Percentiles rank a stretch among this genome's conserved stretches.
Evolutionary conservation across 2,329 filamentous ascomycete genomes (phyloP).

Genomic region (Penicillium sp.): DNA sequence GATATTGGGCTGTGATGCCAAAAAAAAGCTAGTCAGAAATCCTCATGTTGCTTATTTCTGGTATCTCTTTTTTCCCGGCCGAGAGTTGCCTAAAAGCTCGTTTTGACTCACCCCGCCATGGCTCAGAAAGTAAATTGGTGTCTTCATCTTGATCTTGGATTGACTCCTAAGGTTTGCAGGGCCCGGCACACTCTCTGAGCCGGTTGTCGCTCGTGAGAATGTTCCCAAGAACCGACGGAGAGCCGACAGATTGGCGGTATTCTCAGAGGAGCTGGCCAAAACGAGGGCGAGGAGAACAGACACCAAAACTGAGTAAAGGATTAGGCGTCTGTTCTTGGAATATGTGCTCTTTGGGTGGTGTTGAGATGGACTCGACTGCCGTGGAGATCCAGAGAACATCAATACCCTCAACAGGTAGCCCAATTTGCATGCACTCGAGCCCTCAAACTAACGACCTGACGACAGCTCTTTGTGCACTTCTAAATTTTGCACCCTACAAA

Average conservation of each 20-base stretch:
- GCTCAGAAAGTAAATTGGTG: conserved; percentile 50
- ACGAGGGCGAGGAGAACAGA: conserved; percentile 17
- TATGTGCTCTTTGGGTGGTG: conserved; percentile 1
- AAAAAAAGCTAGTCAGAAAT: too few relatives aligned
- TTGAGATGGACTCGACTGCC: conserved; percentile 1
- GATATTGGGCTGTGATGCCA: conserved; percentile 47
- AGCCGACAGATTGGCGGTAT: conserved; percentile 25
- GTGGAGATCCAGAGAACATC: conserved; percentile 20
- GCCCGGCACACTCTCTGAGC: conserved; percentile 2
- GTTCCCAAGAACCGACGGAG: conserved; percentile 22
- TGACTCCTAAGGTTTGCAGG: neutral
- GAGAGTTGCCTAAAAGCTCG: conserved; percentile 2
- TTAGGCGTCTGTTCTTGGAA: conserved; percentile 6
- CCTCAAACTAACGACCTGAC: too few relatives aligned
- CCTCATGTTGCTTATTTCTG: too few relatives aligned
- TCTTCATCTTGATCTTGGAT: conserved; percentile 26
- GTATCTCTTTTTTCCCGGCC: too few relatives aligned
- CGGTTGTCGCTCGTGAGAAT: conserved; percentile 4
- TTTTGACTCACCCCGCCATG: conserved; percentile 39
- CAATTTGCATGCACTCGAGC: neutral
- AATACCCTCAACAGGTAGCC: conserved; percentile 2
- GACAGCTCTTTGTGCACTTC: too few relatives aligned
- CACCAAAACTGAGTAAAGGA: conserved; percentile 13
- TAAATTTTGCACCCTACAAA: too few relatives aligned
- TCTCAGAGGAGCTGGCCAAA: conserved; percentile 14